Evolutionary conservation across 257 asterid genomes (phyloP).

Genomic region (Capsicum baccatum): DNA sequence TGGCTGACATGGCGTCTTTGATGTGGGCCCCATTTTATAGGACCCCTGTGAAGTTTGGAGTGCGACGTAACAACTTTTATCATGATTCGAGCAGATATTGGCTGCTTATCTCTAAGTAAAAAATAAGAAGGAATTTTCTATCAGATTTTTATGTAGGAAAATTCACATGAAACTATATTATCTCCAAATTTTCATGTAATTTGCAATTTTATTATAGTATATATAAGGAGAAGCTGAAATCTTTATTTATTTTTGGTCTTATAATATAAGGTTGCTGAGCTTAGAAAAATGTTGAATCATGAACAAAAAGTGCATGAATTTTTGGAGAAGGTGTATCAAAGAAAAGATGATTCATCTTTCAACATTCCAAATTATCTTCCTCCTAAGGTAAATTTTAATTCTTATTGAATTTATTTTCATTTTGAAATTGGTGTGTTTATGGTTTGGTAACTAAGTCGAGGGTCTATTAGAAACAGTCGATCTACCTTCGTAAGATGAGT

Average conservation of each 20-base stretch:
- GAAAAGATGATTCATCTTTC: constrained; percentile 51
- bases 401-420: not conserved
- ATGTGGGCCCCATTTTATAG: too few relatives aligned
- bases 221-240: not conserved
- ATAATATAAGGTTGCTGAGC: constrained; percentile 55
- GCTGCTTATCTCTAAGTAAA: not conserved
- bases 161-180: not conserved
- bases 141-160: too few relatives aligned
- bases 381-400: constrained; percentile 12
- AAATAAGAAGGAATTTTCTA: not conserved
- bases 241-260: not conserved
- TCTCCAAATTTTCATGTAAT: not conserved
- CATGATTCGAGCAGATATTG: too few relatives aligned
- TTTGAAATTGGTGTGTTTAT: too few relatives aligned
- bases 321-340: constrained; percentile 57
- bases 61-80: too few relatives aligned
- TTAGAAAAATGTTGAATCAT: constrained; percentile 71
- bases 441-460: too few relatives aligned
- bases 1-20: too few relatives aligned
- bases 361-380: constrained; percentile 19
- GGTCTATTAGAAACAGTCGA: fast-evolving
- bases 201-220: not conserved
- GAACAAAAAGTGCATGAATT: constrained; percentile 75
- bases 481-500: not conserved
- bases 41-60: too few relatives aligned